Evolutionary conservation across 2,329 filamentous ascomycete species (phyloP).

Genomic region (Metarhizium album): DNA sequence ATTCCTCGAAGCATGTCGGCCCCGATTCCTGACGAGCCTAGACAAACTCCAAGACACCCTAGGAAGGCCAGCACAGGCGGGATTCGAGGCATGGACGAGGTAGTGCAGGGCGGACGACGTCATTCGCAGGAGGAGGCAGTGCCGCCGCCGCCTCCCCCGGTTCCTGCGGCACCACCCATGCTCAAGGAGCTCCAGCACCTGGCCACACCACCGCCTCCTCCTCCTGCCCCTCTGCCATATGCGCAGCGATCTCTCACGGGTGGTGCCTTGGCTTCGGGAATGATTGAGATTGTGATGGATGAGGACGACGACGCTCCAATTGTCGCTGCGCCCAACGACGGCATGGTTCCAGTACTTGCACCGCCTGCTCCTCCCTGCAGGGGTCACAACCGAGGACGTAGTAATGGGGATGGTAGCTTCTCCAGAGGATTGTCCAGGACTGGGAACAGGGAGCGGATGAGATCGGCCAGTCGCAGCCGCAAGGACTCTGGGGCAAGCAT

Average conservation of each 20-base stretch:
- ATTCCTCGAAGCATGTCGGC: slow-evolving; percentile 55
- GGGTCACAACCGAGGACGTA: slow-evolving; percentile 46
- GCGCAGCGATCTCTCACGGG: slow-evolving; percentile 29
- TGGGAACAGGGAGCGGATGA: slow-evolving; percentile 49
- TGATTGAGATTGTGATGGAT: slow-evolving; percentile 58
- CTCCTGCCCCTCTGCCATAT: slow-evolving; percentile 45
- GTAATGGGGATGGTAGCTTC: slow-evolving; percentile 40
- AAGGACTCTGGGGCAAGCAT: slow-evolving; percentile 25
- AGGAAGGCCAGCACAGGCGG: slow-evolving; percentile 27
- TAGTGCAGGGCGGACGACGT: slow-evolving; percentile 27
- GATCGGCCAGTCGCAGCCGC: slow-evolving; percentile 46
- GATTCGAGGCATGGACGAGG: slow-evolving; percentile 38
- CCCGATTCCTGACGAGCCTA: slow-evolving; percentile 31
- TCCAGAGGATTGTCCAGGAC: slow-evolving; percentile 45
- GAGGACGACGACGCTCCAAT: slow-evolving; percentile 34
- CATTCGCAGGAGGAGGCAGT: slow-evolving; percentile 40
- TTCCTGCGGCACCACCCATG: slow-evolving; percentile 38
- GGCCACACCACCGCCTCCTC: slow-evolving; percentile 49
- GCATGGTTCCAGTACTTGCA: slow-evolving; percentile 33
- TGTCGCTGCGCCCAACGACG: slow-evolving; percentile 28
- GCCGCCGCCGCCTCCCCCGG: slow-evolving; percentile 39
- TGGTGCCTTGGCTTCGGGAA: slow-evolving; percentile 38
- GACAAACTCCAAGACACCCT: slow-evolving; percentile 15
- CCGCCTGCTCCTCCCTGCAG: slow-evolving; percentile 32
- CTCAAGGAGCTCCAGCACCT: slow-evolving; percentile 54